Base-by-base conservation (phyloP, 116 monocot species). In the Dioscorea cayenensis region DNA sequence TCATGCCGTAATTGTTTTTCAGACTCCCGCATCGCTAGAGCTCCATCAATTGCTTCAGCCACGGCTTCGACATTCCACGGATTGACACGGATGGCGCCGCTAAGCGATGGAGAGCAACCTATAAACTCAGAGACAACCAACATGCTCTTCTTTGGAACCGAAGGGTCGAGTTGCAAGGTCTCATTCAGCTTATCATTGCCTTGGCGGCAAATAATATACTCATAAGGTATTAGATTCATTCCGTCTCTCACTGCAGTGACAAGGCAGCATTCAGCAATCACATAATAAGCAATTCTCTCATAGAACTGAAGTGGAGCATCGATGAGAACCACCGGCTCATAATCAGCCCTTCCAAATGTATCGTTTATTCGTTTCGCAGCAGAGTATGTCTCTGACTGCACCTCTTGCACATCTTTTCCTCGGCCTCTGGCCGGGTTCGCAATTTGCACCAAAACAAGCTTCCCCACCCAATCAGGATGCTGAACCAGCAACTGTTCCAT, bases 201-300 rank as follows among this genome's bases (percentile, higher is more conserved):
- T 55, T 77, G 71, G 5, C 77, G 48, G 55, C 71, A 77, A 23
- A 77, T 51, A 14, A 71, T 65, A 36, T 77, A 77, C 71, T 77
- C 77, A 36, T 77, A 77, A 7, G 77, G 77, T 29, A 71, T 71
- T 3, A 77, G 71, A 65, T 77, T 77, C 77, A 77, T 77, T 19
- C 77, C 77, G 50, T 77, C 77, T 21, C 77, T 65, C 5, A 77
- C 71, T 35, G 77, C 77, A 32, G 63, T 77, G 8, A 77, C 71
- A 29, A 77, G 49, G 64, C 64, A 77, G 36, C 77, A 77, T 49
- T 77, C 77, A 3, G 71, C 70, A 7, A 65, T 64, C 6, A 65
- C 71, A 20, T 77, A 77, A 25, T 65, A 77, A 52, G 77, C 77
- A 14, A 77, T 25, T 58, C 50, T 71, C 65, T 77, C 77, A 22